Evolutionary conservation across 768 basidiomycete genomes (phyloP), one percentile per base, ranked within the genome.

Genomic region (Tricholoma saponaceum): DNA sequence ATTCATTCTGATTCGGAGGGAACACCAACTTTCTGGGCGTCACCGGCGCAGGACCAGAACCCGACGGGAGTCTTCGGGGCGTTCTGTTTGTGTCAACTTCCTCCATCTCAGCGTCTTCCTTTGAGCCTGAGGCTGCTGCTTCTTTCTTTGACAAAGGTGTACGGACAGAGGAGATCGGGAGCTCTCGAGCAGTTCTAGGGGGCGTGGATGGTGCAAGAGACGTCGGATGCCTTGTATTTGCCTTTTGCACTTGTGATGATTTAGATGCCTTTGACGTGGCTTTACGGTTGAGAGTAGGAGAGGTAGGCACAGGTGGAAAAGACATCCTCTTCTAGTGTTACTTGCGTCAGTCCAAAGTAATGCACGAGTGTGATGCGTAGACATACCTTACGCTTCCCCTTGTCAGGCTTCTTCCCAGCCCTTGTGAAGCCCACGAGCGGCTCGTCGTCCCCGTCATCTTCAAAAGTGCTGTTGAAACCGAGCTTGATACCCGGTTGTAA

Each of bases 211-310:
- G 65, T 9, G 62, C 55, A 14, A 62, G 60, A 5, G 64, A 58
- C 4, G 59, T 56, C 9, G 59, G 35, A 2, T 57, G 60, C 28
- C 60, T 60, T 18, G 28, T 51, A 28, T 58, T 59, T 8, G 54
- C 54, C 49, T 61, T 64, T 28, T 44, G 37, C 7, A 35, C 60
- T 61, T 76, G 72, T 14, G 54, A 56, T 26, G 51, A 52, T 53
- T 62, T 61, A 26, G 13, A 56, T 41, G 6, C 57, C 50, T 67
- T 37, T 59, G 59, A 57, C 26, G 49, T 41, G n/a, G 58, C 59
- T 55, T 73, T 76, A 14, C 75, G 70, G 59, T 76, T 71, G 26
- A 76, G 66, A 23, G 78, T 79, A 3, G 83, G 83, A 23, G 83
- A 81, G 7, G 72, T 62, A 13, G 79, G 79, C 41, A 78, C 58